phyloP scores from a whole-genome alignment of 108 stramenopile genomes.

The Stephanodiscus minutulus region DNA sequence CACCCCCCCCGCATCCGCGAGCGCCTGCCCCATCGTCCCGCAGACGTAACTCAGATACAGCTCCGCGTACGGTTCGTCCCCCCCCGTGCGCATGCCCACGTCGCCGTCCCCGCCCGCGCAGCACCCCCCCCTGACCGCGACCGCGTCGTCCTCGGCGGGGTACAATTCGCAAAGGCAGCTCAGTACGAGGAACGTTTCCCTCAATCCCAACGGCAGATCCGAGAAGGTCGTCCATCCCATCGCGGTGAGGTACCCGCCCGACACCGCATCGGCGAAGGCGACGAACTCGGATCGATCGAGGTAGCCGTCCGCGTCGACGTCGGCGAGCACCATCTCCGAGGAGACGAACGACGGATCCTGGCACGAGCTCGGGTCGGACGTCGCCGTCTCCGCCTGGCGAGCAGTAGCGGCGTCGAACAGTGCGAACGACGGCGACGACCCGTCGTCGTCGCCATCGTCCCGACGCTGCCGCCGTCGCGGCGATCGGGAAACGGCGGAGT shows the following conservation, averaged over 20 bases:
- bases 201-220: conserved; percentile 27
- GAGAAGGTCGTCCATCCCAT: conserved; percentile 5
- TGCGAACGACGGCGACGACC: too few species aligned
- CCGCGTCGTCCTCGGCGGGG: neutral
- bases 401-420: too few species aligned
- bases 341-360: too few species aligned
- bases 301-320: conserved; percentile 37
- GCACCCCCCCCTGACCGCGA: conserved; percentile 23
- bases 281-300: conserved; percentile 38
- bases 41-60: conserved; percentile 39
- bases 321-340: too few species aligned
- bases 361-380: too few species aligned
- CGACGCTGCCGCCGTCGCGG: too few species aligned
- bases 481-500: too few species aligned
- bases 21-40: conserved; percentile 29
- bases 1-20: conserved; percentile 18
- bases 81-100: conserved; percentile 36
- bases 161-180: conserved; percentile 39
- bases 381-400: too few species aligned
- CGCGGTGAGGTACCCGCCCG: conserved; percentile 29
- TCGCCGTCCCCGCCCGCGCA: neutral
- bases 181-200: conserved; percentile 34
- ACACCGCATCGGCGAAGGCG: conserved; percentile 23
- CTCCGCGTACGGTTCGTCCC: conserved; percentile 13
- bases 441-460: too few species aligned